A percentile compares a stretch with the other conserved stretches of the same genome.
Evolutionary conservation across 495 filamentous ascomycete species (phyloP).

Genomic region (Aspergillus panamensis): DNA sequence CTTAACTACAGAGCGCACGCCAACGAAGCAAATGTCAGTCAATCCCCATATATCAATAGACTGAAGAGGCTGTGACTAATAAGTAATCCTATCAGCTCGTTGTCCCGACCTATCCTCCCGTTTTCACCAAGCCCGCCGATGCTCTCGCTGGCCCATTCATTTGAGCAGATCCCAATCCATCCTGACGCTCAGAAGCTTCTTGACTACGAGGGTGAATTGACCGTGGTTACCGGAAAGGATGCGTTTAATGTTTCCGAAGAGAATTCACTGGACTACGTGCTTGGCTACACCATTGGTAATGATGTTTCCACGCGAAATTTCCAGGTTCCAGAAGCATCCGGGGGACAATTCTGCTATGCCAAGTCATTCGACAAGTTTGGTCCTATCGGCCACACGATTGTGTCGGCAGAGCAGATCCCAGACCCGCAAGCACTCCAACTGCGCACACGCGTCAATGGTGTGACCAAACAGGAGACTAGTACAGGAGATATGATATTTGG

Average conservation of each 20-base stretch:
- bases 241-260: slow-evolving; percentile 57
- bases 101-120: slow-evolving; percentile 61
- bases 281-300: slow-evolving; percentile 70
- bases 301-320: slow-evolving; percentile 70
- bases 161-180: slow-evolving; percentile 53
- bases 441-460: slow-evolving; percentile 59
- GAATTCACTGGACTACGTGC: slow-evolving; percentile 61
- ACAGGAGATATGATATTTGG: slow-evolving; percentile 72
- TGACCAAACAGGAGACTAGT: slow-evolving; percentile 57
- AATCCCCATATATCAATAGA: background rate
- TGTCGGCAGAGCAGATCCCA: slow-evolving; percentile 49
- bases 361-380: slow-evolving; percentile 79
- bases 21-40: slow-evolving; percentile 47
- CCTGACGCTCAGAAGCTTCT: slow-evolving; percentile 34
- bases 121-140: slow-evolving; percentile 72
- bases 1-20: slow-evolving; percentile 72
- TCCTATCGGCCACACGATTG: slow-evolving; percentile 69
- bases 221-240: slow-evolving; percentile 60
- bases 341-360: slow-evolving; percentile 67
- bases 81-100: slow-evolving; percentile 26
- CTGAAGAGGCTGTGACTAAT: too few relatives aligned
- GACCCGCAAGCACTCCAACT: slow-evolving; percentile 57
- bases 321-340: slow-evolving; percentile 55
- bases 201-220: slow-evolving; percentile 75
- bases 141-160: slow-evolving; percentile 60